Percentiles rank a stretch among this genome's conserved stretches.
Conservation (phyloP, 805 yeast species). For the Lipomyces sp. region DNA sequence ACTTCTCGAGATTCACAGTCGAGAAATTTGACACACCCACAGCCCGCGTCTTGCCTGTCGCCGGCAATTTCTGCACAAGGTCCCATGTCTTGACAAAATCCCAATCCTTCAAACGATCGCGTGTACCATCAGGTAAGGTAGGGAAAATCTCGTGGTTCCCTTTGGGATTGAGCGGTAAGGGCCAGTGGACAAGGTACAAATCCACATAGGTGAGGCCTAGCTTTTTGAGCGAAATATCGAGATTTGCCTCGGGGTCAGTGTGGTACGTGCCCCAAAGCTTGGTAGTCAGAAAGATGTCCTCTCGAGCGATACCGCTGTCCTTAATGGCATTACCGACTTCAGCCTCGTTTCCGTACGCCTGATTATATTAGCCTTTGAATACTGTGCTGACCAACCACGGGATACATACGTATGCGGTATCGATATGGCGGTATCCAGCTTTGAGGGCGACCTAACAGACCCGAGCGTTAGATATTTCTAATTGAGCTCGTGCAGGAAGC, state of each 20-base stretch:
- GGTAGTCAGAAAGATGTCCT: constrained; percentile 52
- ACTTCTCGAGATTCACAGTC: constrained; percentile 35
- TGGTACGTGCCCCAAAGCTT: constrained; percentile 49
- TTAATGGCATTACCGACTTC: constrained; percentile 58
- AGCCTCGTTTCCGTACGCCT: constrained; percentile 63
- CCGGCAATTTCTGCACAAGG: constrained; percentile 63
- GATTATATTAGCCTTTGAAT: background rate
- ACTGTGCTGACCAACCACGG: too few species aligned
- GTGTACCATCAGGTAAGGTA: constrained; percentile 47
- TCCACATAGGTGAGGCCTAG: constrained; percentile 78
- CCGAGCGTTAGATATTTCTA: constrained; percentile 4
- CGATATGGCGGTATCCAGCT: constrained; percentile 77
- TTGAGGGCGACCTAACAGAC: constrained; percentile 48
- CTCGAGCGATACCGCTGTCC: constrained; percentile 56
- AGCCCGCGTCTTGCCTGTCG: constrained; percentile 59
- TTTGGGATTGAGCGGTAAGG: constrained; percentile 56
- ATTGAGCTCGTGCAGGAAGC: background rate
- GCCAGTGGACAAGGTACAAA: constrained; percentile 83
- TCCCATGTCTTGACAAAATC: constrained; percentile 63
- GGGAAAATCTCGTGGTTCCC: constrained; percentile 51
- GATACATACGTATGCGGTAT: constrained; percentile 59
- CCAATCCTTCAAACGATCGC: constrained; percentile 45
- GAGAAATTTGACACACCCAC: constrained; percentile 82
- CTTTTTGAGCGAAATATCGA: constrained; percentile 63
- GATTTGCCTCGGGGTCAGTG: constrained; percentile 54